These are phyloP conservation scores for Lentinula guzmanii DNA, from an alignment of 768 basidiomycete genomes.

Conservation along the genomic window DNA sequence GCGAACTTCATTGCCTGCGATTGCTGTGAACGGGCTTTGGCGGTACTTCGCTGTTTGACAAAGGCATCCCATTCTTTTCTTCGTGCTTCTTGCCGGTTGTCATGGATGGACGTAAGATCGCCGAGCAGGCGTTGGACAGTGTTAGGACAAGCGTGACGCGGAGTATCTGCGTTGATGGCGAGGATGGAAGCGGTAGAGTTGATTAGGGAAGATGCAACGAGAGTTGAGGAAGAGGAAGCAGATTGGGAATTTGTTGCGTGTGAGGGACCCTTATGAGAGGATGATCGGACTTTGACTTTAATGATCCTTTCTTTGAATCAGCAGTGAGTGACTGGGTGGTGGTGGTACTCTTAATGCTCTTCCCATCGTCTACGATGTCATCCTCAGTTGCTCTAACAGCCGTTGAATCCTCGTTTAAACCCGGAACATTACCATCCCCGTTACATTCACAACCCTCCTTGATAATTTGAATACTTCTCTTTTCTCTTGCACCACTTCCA, in stretches of 20 bases:
- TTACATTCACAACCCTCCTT: slow-evolving; percentile 37
- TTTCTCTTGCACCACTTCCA: slow-evolving; percentile 27
- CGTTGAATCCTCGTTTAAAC: neutral
- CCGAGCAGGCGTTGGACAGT: slow-evolving; percentile 71
- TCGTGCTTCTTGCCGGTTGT: slow-evolving; percentile 62
- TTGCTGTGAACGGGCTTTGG: slow-evolving; percentile 25
- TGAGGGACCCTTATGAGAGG: slow-evolving; percentile 44
- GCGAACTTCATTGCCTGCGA: slow-evolving; percentile 18
- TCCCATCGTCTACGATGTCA: slow-evolving; percentile 2
- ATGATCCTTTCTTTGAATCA: slow-evolving; percentile 13
- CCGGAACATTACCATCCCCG: slow-evolving; percentile 15
- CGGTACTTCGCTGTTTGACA: slow-evolving; percentile 60
- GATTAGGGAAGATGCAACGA: slow-evolving; percentile 15
- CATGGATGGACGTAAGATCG: slow-evolving; percentile 78
- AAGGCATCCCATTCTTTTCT: slow-evolving; percentile 87
- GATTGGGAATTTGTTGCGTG: slow-evolving; percentile 8
- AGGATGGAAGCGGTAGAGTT: slow-evolving; percentile 49
- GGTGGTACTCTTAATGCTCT: slow-evolving; percentile 2
- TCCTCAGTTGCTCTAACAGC: neutral
- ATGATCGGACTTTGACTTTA: slow-evolving; percentile 39
- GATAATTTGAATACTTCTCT: slow-evolving; percentile 28
- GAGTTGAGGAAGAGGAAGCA: slow-evolving; percentile 14
- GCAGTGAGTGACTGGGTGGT: slow-evolving; percentile 6
- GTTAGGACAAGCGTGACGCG: slow-evolving; percentile 68
- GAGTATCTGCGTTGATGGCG: slow-evolving; percentile 52